A percentile compares a stretch with the other conserved stretches of the same genome.
Conservation (phyloP, 1,284 basidiomycete genomes). For the Volvariella volvacea region DNA sequence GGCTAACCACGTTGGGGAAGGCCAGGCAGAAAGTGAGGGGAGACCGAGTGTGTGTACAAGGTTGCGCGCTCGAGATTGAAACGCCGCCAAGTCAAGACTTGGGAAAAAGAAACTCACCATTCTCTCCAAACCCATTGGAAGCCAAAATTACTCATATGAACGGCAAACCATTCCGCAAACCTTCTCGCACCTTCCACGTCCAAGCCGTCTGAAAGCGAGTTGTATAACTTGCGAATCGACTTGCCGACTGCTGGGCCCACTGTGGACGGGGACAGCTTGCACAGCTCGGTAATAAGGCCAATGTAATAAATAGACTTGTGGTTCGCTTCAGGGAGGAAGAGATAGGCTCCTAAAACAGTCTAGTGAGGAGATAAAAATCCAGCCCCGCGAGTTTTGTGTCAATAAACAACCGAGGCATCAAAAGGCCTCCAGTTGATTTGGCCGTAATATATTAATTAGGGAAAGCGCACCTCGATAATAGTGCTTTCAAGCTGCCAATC, state of each 20-base stretch:
- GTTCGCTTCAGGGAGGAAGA: constrained; percentile 73
- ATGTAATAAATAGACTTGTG: constrained; percentile 86
- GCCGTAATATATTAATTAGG: no score
- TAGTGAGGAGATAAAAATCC: constrained; percentile 19
- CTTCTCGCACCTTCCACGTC: constrained; percentile 80
- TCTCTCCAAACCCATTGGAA: constrained; percentile 99
- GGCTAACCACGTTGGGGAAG: no score
- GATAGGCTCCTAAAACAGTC: constrained; percentile 72
- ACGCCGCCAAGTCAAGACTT: no score
- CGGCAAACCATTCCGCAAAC: constrained; percentile 92
- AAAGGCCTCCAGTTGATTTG: no score
- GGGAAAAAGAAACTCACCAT: constrained; percentile 57
- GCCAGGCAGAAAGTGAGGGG: no score
- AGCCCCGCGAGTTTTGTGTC: constrained; percentile 1
- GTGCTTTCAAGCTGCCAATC: constrained; percentile 78
- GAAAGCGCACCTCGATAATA: constrained; percentile 58
- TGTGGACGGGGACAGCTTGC: constrained; percentile 85
- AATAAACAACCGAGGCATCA: constrained; percentile 3
- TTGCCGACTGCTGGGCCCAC: constrained; percentile 96
- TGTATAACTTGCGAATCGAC: constrained; percentile 85
- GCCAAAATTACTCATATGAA: constrained; percentile 96
- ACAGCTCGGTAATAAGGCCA: constrained; percentile 87
- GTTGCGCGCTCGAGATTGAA: no score
- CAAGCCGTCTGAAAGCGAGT: constrained; percentile 68
- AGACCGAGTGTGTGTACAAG: no score